Evolutionary conservation across 257 asterid species (phyloP), one percentile per base, ranked within the genome.

Genomic region (Salvia miltiorrhiza): DNA sequence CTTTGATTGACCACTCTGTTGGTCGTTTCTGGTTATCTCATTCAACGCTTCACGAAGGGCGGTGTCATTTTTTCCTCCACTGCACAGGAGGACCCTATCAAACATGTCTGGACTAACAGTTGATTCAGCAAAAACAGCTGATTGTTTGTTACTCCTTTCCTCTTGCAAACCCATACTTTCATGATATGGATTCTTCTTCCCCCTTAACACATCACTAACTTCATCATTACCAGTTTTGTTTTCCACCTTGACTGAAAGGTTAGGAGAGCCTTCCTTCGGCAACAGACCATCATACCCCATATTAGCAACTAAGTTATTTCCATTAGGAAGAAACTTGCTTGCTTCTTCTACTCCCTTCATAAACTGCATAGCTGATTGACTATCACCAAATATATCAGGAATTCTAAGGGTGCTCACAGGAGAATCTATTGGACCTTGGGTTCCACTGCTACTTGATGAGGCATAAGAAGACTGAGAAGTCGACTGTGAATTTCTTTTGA

Each of bases 331-430:
- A 80, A 86, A 90, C 60, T 83, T 88, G 67, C 73, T 80, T 16
- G 95, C 90, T 77, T 87, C 97, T 80, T 87, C 93, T 2, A 77
- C 77, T 28, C 93, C 95, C 65, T 80, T 90, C 77, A 81, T 78
- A 60, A 87, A 90, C 65, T 88, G 93, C 82, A 79, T 32, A 43
- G 83, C 79, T 16, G 95, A 87, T 47, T 73, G 69, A 65, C 81
- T 79, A 55, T 81, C 91, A 48, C 77, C 32, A 60, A 83, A 84
- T 61, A 86, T 77, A 67, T 86, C 88, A 6, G 90, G 80, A 41
- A 83, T 67, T 63, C 68, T 63, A 16, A 86, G 83, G 50, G 77
- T 70, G 52, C 90, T 82, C 43, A 72, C 79, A 12, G 96, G 93
- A 49, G 93, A 90, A 76, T 82, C 90, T 35, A 74, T 63, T 5